Evolutionary conservation across 805 yeast genomes (phyloP), one percentile per base, ranked within the genome.

Genomic region (Lipomyces mesembrius): DNA sequence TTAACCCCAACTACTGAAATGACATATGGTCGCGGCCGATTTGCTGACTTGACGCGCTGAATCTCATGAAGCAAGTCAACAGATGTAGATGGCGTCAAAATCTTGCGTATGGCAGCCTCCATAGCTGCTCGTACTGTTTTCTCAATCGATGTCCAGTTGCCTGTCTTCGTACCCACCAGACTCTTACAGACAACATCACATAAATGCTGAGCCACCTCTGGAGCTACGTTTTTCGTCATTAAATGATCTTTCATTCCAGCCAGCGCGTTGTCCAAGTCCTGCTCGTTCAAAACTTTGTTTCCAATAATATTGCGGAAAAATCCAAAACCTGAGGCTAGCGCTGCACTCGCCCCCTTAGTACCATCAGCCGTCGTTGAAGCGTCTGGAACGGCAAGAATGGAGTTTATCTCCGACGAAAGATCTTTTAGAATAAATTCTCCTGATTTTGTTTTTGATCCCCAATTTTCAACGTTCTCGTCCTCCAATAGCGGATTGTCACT

Each of bases 1-100:
- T 94, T 94, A 25, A 94, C 99, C 54, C 99, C 99, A 32, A 94
- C 98, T 27, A 94, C 94, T 0, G 98, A 92, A 64, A 94, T 91
- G n/a, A 94, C 97, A 72, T 91, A 94, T 1, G 99, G 98, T 8
- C 85, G 77, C 37, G 79, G 75, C 1, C 66, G 29, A 8, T 55
- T 49, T 32, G 57, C 51, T 9, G 65, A 51, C 32, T 60, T 60
- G 6, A 61, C 62, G 14, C 57, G 54, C 73, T 89, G 88, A 62
- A 95, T 90, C 73, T 92, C 96, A 71, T 91, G 90, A 46, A 94
- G 82, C 66, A 94, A 79, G 75, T 95, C 96, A 0, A 93, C 87
- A 0, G 97, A 91, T 1, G 95, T 91, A 68, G 92, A 91, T 17
- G 99, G 98, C 0, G 98, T 93, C 65, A 94, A 81, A 58, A 94